Evolutionary conservation across 2,329 filamentous ascomycete species (phyloP), one percentile per base, ranked within the genome.

Genomic region (Pseudogymnoascus sp.): DNA sequence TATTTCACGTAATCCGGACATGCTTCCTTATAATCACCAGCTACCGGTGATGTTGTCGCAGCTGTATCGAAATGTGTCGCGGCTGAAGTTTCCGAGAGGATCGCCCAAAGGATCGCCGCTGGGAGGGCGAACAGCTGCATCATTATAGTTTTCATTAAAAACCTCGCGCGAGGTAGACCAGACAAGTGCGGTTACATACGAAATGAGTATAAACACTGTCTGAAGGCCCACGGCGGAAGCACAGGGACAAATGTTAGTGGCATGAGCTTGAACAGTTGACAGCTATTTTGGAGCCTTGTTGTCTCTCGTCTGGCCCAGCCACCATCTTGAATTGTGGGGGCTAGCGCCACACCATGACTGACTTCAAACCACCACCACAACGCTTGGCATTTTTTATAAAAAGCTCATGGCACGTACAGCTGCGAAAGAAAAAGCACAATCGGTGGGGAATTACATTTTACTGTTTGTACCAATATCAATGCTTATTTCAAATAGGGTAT

Each of bases 1-100:
- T 73, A 73, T 68, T 65, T 68, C 64, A 68, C 71, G 28, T 71
- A 73, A 61, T 73, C 71, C 15, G 71, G 71, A 64, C 71, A 73
- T 33, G 71, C 71, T 38, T 65, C 64, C 9, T 58, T 58, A 58
- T 58, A 58, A 33, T 58, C 53, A 22, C 12, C 33, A 12, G 36
- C 57, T 33, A 30, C 14, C 7, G 43, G 33, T 18, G 25, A 53
- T 53, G 43, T 53, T 53, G 25, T 30, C 25, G 43, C 25, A 4
- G 25, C n/a, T 30, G 25, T 30, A 18, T 53, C 43, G 43, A 53
- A 53, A 30, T 53, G 43, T 15, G 43, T 53, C 43, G 25, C 43
- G 43, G 25, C 12, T 6, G 43, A 53, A 6, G 43, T 18, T 30
- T 53, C 43, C n/a, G 43, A 53, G 9, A 53, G 43, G 43, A 53